Conservation (phyloP, 2,329 filamentous ascomycete genomes). For the Diplodia mutila region DNA sequence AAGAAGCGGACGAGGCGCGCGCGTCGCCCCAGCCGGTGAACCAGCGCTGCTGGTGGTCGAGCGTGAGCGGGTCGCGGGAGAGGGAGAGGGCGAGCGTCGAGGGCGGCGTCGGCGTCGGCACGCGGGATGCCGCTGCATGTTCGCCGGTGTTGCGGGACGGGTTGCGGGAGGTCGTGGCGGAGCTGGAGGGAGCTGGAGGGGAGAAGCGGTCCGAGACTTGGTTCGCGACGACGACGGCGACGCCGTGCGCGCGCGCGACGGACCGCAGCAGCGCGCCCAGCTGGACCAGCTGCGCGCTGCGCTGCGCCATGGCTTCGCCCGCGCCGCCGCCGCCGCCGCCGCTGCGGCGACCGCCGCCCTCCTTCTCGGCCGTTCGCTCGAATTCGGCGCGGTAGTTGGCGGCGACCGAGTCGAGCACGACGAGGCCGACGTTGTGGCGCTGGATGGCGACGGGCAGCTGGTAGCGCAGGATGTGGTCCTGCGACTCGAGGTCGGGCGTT, state of each 20-base stretch:
- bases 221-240: slow-evolving; percentile 91
- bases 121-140: slow-evolving; percentile 21
- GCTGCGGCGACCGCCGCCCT: background rate
- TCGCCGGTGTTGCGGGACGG: slow-evolving; percentile 27
- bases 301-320: slow-evolving; percentile 65
- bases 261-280: slow-evolving; percentile 76
- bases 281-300: slow-evolving; percentile 75
- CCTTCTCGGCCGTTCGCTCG: slow-evolving; percentile 53
- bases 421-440: slow-evolving; percentile 75
- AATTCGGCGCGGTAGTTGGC: slow-evolving; percentile 96
- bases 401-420: slow-evolving; percentile 89
- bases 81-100: slow-evolving; percentile 35
- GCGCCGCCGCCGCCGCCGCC: slow-evolving; percentile 23
- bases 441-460: slow-evolving; percentile 85
- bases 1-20: slow-evolving; percentile 32
- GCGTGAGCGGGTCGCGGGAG: slow-evolving; percentile 63
- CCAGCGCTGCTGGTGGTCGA: slow-evolving; percentile 91
- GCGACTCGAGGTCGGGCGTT: slow-evolving; percentile 87
- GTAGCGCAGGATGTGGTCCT: slow-evolving; percentile 92
- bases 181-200: slow-evolving; percentile 28
- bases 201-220: slow-evolving; percentile 90
- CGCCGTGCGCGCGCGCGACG: slow-evolving; percentile 71
- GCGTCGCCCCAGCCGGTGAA: slow-evolving; percentile 79
- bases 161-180: slow-evolving; percentile 33
- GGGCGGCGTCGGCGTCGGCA: slow-evolving; percentile 27